These are phyloP conservation scores for Tetrapisispora arboricola DNA, from an alignment of 805 yeast species.

Conservation along the genomic window DNA sequence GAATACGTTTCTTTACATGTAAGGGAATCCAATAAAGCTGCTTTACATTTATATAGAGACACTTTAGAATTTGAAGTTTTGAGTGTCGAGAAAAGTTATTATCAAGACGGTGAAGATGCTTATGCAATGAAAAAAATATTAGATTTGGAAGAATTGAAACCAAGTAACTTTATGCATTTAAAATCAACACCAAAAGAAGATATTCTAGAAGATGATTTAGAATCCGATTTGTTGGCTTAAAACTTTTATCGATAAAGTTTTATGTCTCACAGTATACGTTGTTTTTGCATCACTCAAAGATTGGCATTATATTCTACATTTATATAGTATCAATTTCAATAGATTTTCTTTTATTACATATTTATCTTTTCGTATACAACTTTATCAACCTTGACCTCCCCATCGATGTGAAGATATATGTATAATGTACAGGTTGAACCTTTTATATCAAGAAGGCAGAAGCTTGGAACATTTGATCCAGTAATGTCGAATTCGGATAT, in stretches of 20 bases:
- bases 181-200: constrained; percentile 13
- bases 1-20: constrained; percentile 85
- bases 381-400: constrained; percentile 86
- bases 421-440: constrained; percentile 69
- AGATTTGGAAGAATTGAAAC: constrained; percentile 48
- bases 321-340: background rate
- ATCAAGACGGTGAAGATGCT: constrained; percentile 97
- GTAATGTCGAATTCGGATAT: constrained; percentile 17
- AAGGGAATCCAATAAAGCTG: constrained; percentile 87
- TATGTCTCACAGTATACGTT: background rate
- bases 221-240: constrained; percentile 36
- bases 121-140: constrained; percentile 80
- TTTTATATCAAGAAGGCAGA: constrained; percentile 80
- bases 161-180: constrained; percentile 41
- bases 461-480: constrained; percentile 58
- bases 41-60: constrained; percentile 81
- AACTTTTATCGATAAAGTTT: background rate
- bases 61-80: constrained; percentile 75
- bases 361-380: constrained; percentile 49
- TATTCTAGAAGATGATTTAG: constrained; percentile 46
- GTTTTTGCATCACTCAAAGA: background rate
- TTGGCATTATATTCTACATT: background rate
- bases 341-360: background rate
- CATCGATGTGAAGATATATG: constrained; percentile 71
- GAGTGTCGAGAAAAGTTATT: constrained; percentile 76